These are phyloP conservation scores for Plenodomus lindquistii DNA, from an alignment of 2,329 filamentous ascomycete species.

Conservation along the genomic window DNA sequence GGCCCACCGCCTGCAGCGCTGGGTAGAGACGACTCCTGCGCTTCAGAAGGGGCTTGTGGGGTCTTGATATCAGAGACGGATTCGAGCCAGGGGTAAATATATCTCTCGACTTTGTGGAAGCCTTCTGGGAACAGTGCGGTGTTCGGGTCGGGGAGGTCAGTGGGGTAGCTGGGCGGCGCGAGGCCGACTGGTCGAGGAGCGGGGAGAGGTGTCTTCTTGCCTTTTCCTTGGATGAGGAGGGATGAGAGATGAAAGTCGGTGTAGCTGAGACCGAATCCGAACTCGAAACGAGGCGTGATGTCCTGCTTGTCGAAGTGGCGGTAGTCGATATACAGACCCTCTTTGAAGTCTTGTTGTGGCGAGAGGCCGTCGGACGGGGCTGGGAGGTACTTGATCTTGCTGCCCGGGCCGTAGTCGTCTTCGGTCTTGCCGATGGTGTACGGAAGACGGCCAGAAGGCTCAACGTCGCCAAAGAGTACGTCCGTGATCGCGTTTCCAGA, in stretches of 20 bases:
- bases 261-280: slow-evolving; percentile 85
- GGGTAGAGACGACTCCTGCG: slow-evolving; percentile 56
- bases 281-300: slow-evolving; percentile 78
- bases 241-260: slow-evolving; percentile 69
- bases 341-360: slow-evolving; percentile 80
- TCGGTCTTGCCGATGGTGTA: slow-evolving; percentile 81
- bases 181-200: slow-evolving; percentile 41
- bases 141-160: slow-evolving; percentile 58
- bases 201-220: slow-evolving; percentile 49
- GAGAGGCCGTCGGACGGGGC: slow-evolving; percentile 60
- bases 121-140: slow-evolving; percentile 63
- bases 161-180: slow-evolving; percentile 53
- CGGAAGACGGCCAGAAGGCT: slow-evolving; percentile 79
- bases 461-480: slow-evolving; percentile 76
- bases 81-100: slow-evolving; percentile 73
- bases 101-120: slow-evolving; percentile 67
- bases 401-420: slow-evolving; percentile 75
- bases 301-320: slow-evolving; percentile 79
- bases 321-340: slow-evolving; percentile 88
- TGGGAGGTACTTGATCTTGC: slow-evolving; percentile 69
- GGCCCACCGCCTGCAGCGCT: slow-evolving; percentile 72
- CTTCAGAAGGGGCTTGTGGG: slow-evolving; percentile 52
- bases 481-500: slow-evolving; percentile 81
- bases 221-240: slow-evolving; percentile 49
- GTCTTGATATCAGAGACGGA: slow-evolving; percentile 53